Conservation (phyloP, 2,329 filamentous ascomycete species). For the Xenosphaeropsis pyriputrescens region DNA sequence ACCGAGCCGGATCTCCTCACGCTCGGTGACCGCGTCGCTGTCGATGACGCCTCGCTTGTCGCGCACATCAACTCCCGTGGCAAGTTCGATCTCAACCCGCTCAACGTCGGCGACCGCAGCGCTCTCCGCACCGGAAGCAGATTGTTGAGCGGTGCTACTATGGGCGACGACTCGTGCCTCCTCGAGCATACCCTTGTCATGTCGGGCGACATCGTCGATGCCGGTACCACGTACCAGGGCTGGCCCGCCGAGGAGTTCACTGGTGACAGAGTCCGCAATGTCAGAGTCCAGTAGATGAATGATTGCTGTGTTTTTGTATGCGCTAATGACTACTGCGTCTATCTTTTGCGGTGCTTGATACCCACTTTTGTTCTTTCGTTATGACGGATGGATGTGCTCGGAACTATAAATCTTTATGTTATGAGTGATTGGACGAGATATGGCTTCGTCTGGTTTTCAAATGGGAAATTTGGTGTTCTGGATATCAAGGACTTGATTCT, state of each 20-base stretch:
- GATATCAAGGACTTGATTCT: too few species aligned
- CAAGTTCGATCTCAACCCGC: conserved; percentile 36
- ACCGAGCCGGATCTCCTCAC: conserved; percentile 41
- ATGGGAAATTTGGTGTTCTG: too few species aligned
- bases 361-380: too few species aligned
- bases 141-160: conserved; percentile 34
- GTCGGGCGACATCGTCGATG: conserved; percentile 37
- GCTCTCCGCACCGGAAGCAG: conserved; percentile 35
- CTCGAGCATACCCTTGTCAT: conserved; percentile 43
- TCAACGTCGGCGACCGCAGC: conserved; percentile 33
- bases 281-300: too few species aligned
- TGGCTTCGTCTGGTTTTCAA: too few species aligned
- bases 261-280: conserved; percentile 3
- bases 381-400: too few species aligned
- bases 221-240: conserved; percentile 34
- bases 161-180: conserved; percentile 35
- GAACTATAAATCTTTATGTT: too few species aligned
- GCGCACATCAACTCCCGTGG: conserved; percentile 41
- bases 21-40: conserved; percentile 33
- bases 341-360: too few species aligned
- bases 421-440: too few species aligned
- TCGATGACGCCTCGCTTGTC: conserved; percentile 40
- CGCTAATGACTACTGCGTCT: too few species aligned
- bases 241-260: conserved; percentile 33
- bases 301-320: too few species aligned